Conservation (phyloP, 2,329 filamentous ascomycete species). For the Myriosclerotinia duriaeana region DNA sequence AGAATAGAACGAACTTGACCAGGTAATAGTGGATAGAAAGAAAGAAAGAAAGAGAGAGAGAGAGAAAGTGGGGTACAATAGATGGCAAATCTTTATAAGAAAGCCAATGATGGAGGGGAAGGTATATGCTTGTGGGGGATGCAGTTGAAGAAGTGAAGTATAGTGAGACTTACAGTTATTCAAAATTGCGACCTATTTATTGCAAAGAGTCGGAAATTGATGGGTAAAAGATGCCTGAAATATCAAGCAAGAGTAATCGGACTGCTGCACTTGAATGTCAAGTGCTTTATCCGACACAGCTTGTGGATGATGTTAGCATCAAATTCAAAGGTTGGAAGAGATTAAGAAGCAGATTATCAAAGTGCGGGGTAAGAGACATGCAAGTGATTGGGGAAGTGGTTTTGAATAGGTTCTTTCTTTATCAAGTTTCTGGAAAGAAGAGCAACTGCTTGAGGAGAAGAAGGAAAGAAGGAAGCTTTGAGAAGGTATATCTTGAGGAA, state of each 20-base stretch:
- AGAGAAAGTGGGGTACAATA: neutral
- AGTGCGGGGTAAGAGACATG: neutral
- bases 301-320: neutral
- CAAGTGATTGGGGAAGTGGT: too few relatives aligned
- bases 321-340: neutral
- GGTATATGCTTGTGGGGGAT: neutral
- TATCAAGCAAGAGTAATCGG: neutral
- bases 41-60: neutral
- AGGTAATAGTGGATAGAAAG: neutral
- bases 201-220: neutral
- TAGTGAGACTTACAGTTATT: neutral
- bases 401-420: neutral
- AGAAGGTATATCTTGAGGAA: neutral
- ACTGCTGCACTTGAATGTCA: neutral
- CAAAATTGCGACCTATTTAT: neutral
- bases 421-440: neutral
- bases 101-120: neutral
- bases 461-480: too few relatives aligned
- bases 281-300: neutral
- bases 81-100: neutral
- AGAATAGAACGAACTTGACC: neutral
- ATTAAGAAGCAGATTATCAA: neutral
- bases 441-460: neutral
- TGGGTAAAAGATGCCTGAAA: neutral
- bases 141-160: neutral